A percentile compares a stretch with the other conserved stretches of the same genome.
phyloP scores from a whole-genome alignment of 495 filamentous ascomycete genomes.

The Platismatia glauca region DNA sequence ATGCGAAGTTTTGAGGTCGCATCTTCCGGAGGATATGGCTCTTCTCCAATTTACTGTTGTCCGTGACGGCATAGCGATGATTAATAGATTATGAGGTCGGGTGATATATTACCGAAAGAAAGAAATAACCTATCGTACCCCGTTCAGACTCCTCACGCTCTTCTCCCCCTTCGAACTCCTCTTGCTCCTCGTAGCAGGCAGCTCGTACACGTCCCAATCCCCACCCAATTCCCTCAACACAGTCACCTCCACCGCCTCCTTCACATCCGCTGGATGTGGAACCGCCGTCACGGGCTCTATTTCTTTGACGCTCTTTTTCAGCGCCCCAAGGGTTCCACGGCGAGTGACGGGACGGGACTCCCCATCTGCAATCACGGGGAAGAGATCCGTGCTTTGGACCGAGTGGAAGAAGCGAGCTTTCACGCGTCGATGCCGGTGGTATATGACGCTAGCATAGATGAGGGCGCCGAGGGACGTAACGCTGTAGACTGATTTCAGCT shows the following conservation, averaged over 20 bases:
- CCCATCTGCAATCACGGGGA: not conserved
- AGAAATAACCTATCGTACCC: not conserved
- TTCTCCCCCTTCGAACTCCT: not conserved
- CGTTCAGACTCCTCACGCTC: not conserved
- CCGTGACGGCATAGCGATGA: not conserved
- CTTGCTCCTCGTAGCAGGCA: not conserved
- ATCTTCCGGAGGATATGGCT: too few relatives aligned
- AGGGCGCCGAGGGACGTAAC: conserved; percentile 5
- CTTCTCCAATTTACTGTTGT: too few relatives aligned
- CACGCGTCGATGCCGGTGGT: conserved; percentile 4
- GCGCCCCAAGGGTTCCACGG: not conserved
- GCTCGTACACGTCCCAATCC: not conserved
- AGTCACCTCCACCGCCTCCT: not conserved
- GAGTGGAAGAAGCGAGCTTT: not conserved
- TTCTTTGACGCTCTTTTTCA: not conserved
- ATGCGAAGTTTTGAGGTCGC: too few relatives aligned
- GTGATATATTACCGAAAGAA: not conserved
- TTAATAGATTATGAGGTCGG: not conserved
- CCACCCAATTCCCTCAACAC: not conserved
- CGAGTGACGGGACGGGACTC: not conserved
- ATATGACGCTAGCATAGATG: conserved; percentile 3
- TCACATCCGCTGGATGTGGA: not conserved
- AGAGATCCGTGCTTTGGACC: not conserved
- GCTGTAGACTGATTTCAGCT: not conserved
- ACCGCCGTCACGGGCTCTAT: not conserved